A percentile compares a stretch with the other conserved stretches of the same genome.
Conservation (phyloP, 2,329 filamentous ascomycete genomes). For the Phyllosticta paracitricarpa region DNA sequence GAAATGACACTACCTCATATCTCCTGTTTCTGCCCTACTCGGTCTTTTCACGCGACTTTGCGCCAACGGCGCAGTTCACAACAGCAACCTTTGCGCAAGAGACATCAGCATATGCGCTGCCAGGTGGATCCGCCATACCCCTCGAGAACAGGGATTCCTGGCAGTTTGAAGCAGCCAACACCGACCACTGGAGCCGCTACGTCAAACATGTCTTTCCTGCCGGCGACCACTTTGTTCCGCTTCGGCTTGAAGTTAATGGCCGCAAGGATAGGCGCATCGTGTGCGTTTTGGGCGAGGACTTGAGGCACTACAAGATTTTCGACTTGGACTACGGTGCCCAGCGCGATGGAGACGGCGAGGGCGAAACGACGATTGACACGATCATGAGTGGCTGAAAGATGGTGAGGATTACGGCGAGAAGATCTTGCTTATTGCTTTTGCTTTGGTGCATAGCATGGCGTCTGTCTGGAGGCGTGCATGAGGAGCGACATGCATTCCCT, state of each 20-base stretch:
- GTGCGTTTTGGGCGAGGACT: conserved; percentile 45
- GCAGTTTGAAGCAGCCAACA: conserved; percentile 7
- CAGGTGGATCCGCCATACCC: not conserved
- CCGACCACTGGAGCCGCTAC: conserved; percentile 13
- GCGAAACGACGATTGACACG: conserved; percentile 9
- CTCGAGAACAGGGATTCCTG: not conserved
- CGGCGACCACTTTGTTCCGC: conserved; percentile 37
- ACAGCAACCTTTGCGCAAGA: not conserved
- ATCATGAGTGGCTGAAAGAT: conserved; percentile 10
- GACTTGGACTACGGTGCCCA: conserved; percentile 36
- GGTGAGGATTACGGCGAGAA: not conserved
- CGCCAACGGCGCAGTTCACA: conserved; percentile 6
- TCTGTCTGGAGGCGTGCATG: not conserved
- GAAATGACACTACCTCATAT: conserved; percentile 19
- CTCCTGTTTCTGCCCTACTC: conserved; percentile 19
- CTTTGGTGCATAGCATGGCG: not conserved
- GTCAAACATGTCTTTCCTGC: conserved; percentile 39
- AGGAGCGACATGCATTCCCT: not conserved
- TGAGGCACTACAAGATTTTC: conserved; percentile 45
- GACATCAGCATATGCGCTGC: not conserved
- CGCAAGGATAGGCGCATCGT: conserved; percentile 42
- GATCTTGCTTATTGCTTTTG: not conserved
- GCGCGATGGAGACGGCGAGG: conserved; percentile 5
- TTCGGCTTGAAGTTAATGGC: conserved; percentile 46
- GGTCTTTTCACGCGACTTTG: conserved; percentile 1